Evolutionary conservation across 805 yeast species (phyloP).

Genomic region (Lipomyces mesembrius): DNA sequence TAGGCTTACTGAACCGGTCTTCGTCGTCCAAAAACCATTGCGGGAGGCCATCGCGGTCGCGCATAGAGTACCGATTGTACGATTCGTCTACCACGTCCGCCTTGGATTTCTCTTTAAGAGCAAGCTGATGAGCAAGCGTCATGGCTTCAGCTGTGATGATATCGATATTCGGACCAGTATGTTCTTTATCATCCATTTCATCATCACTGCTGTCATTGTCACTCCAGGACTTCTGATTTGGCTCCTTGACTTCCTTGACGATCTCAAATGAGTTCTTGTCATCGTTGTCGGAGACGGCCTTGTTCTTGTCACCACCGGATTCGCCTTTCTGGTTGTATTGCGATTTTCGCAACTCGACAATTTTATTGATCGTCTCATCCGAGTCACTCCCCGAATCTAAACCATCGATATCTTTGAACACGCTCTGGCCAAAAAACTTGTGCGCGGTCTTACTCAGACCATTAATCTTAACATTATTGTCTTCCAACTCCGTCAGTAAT

Average conservation of each 20-base stretch:
- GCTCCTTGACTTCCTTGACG: constrained; percentile 21
- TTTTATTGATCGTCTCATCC: constrained; percentile 34
- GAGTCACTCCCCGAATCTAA: constrained; percentile 41
- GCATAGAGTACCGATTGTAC: constrained; percentile 85
- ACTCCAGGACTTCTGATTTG: constrained; percentile 14
- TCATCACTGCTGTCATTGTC: constrained; percentile 47
- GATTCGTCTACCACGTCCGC: constrained; percentile 92
- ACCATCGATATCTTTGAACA: constrained; percentile 44
- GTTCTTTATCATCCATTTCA: constrained; percentile 32
- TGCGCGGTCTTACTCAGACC: constrained; percentile 47
- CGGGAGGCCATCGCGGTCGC: constrained; percentile 89
- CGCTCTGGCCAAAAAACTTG: constrained; percentile 48
- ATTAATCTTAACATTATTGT: constrained; percentile 37
- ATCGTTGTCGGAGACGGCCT: constrained; percentile 28
- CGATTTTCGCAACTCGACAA: constrained; percentile 15
- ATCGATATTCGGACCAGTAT: constrained; percentile 59
- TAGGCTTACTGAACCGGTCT: constrained; percentile 76
- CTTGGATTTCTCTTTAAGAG: constrained; percentile 77
- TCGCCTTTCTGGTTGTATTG: constrained; percentile 22
- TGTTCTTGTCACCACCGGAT: constrained; percentile 27
- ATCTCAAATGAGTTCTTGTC: constrained; percentile 30
- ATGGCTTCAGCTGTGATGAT: constrained; percentile 93
- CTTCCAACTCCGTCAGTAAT: constrained; percentile 35
- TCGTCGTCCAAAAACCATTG: constrained; percentile 98
- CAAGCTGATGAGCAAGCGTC: constrained; percentile 97